phyloP scores from a whole-genome alignment of 2,329 filamentous ascomycete genomes.

The Xylariaceae sp. region DNA sequence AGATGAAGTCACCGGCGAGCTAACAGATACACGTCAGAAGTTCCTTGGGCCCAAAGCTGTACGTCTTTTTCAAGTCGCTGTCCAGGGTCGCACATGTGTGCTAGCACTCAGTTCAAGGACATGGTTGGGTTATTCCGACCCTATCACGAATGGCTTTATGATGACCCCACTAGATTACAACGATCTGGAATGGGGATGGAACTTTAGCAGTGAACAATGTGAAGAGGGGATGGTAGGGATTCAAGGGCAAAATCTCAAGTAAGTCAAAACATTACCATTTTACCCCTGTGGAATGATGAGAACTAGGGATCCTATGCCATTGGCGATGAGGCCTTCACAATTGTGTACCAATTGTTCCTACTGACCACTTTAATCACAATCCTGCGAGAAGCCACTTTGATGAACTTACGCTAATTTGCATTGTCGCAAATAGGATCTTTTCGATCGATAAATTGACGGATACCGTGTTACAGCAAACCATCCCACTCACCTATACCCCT shows the following conservation, averaged over 20 bases:
- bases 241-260: constrained; percentile 87
- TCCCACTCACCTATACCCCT: constrained; percentile 88
- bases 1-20: constrained; percentile 92
- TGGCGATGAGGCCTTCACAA: constrained; percentile 62
- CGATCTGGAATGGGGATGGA: constrained; percentile 91
- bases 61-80: constrained; percentile 88
- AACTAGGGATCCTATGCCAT: constrained; percentile 63
- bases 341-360: constrained; percentile 93
- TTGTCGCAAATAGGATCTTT: constrained; percentile 72
- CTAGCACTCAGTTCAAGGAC: constrained; percentile 89
- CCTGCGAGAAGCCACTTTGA: background rate
- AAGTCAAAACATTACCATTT: constrained; percentile 48
- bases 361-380: constrained; percentile 64
- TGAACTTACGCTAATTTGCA: constrained; percentile 43
- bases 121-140: constrained; percentile 95
- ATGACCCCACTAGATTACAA: constrained; percentile 91
- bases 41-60: constrained; percentile 93
- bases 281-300: constrained; percentile 64
- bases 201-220: constrained; percentile 94
- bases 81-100: constrained; percentile 83
- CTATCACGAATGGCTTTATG: constrained; percentile 85
- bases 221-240: constrained; percentile 94
- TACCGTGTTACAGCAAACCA: constrained; percentile 84
- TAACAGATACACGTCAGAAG: constrained; percentile 92
- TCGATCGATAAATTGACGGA: constrained; percentile 85